These are phyloP conservation scores for Cinnamomum micranthum DNA, from an alignment of 164 flowering plant genomes.

Conservation along the genomic window DNA sequence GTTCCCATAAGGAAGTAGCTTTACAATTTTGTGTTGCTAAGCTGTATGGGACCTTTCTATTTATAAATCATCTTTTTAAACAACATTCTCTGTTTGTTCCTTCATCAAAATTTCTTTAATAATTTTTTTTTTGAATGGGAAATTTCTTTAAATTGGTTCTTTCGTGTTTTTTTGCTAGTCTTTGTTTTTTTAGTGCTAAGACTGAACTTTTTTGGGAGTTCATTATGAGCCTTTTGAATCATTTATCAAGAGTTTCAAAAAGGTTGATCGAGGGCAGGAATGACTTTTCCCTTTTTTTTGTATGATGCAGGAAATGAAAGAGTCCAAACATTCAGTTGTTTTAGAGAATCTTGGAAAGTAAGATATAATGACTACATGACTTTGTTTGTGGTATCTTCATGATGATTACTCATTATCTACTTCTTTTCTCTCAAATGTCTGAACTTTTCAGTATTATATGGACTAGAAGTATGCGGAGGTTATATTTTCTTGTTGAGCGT, in stretches of 20 bases:
- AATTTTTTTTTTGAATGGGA: no score
- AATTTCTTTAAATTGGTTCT: no score
- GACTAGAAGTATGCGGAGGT: conserved; percentile 75
- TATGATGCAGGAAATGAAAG: conserved; percentile 26
- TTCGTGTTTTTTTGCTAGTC: neutral
- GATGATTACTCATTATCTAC: no score
- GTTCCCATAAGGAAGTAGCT: neutral
- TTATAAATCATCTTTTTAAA: neutral
- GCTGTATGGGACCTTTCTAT: no score
- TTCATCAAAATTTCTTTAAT: neutral
- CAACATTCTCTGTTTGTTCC: neutral
- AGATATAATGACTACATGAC: conserved; percentile 15
- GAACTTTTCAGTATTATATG: conserved; percentile 47
- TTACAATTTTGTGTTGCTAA: no score
- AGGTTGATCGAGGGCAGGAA: neutral
- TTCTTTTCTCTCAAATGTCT: neutral
- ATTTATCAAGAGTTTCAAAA: neutral
- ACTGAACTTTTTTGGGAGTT: no score
- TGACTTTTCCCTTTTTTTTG: neutral
- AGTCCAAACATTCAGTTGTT: conserved; percentile 4
- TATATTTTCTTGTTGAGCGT: conserved; percentile 77
- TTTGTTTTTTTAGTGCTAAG: neutral
- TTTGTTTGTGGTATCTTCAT: neutral
- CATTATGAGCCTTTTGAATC: neutral
- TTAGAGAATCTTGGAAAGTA: conserved; percentile 37